These are phyloP conservation scores for Trichoderma hamatum DNA, from an alignment of 2,329 filamentous ascomycete genomes.

Conservation along the genomic window DNA sequence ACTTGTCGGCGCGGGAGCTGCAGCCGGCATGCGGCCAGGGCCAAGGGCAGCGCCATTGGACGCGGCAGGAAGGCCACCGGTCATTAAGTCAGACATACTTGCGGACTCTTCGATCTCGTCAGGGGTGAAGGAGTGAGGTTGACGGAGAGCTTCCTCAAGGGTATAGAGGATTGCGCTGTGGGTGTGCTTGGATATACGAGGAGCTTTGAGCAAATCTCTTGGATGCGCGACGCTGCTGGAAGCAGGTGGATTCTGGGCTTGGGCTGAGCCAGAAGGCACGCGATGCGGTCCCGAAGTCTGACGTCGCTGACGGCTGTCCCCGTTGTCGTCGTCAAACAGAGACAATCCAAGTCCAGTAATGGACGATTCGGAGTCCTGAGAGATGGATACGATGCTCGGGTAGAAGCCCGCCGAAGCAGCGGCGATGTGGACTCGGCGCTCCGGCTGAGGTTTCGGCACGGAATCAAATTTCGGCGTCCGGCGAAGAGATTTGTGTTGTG, in stretches of 20 bases:
- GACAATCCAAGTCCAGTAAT: slow-evolving; percentile 48
- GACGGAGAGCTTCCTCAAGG: slow-evolving; percentile 85
- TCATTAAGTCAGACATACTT: slow-evolving; percentile 81
- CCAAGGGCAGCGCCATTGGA: slow-evolving; percentile 62
- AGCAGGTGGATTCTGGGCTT: slow-evolving; percentile 34
- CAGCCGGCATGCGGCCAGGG: slow-evolving; percentile 49
- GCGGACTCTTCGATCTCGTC: slow-evolving; percentile 87
- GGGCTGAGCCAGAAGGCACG: slow-evolving; percentile 33
- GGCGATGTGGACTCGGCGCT: slow-evolving; percentile 48
- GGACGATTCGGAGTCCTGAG: slow-evolving; percentile 30
- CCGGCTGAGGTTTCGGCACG: slow-evolving; percentile 47
- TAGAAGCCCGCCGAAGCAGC: slow-evolving; percentile 54
- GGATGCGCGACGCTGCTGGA: slow-evolving; percentile 35
- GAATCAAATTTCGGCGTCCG: slow-evolving; percentile 56
- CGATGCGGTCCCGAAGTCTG: slow-evolving; percentile 48
- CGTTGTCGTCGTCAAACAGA: slow-evolving; percentile 32
- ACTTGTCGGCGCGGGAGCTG: slow-evolving; percentile 55
- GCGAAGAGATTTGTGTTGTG: slow-evolving; percentile 51
- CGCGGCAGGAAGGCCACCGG: slow-evolving; percentile 58
- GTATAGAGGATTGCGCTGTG: slow-evolving; percentile 90
- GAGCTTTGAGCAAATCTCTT: slow-evolving; percentile 44
- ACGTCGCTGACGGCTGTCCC: slow-evolving; percentile 42
- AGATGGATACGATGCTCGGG: slow-evolving; percentile 42
- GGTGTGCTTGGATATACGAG: slow-evolving; percentile 78
- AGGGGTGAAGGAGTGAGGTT: slow-evolving; percentile 79